phyloP scores from a whole-genome alignment of 169 alveolate genomes.

The Amoebophrya sp. region DNA sequence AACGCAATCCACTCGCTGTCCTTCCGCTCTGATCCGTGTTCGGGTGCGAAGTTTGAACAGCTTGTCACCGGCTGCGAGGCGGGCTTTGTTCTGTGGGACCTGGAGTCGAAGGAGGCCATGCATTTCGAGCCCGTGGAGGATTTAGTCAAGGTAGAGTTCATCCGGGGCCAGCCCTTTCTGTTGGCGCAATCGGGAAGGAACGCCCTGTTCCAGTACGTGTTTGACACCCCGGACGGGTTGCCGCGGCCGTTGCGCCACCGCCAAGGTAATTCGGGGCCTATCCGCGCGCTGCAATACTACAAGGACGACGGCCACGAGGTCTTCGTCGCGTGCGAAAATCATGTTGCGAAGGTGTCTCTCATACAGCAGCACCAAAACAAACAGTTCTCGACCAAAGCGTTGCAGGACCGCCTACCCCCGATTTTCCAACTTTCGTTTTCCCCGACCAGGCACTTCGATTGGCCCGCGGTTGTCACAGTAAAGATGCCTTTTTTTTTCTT shows the following conservation, averaged over 20 bases:
- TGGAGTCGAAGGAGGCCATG: not conserved
- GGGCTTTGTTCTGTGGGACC: not conserved
- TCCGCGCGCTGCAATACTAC: not conserved
- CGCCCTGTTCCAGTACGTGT: not conserved
- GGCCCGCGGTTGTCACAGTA: not conserved
- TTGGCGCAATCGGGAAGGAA: not conserved
- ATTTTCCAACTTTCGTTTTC: not conserved
- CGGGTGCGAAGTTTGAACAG: not conserved
- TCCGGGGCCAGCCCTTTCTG: not conserved
- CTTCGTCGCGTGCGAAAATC: not conserved
- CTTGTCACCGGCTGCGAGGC: not conserved
- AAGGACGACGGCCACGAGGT: not conserved
- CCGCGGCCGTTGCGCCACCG: not conserved
- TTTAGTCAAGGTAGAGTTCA: not conserved
- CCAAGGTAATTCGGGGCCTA: not conserved
- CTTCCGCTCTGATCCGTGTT: not conserved
- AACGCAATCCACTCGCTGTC: not conserved
- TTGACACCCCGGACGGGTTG: not conserved
- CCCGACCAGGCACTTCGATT: not conserved
- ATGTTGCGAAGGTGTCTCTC: not conserved
- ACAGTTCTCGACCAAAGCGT: not conserved
- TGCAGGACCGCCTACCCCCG: not conserved
- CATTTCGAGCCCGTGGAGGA: not conserved
- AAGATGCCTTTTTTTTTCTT: too few species aligned
- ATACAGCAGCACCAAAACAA: not conserved